Percentiles rank a stretch among this genome's conserved stretches.
Conservation (phyloP, 768 basidiomycete genomes). For the Kwoniella sp. region DNA sequence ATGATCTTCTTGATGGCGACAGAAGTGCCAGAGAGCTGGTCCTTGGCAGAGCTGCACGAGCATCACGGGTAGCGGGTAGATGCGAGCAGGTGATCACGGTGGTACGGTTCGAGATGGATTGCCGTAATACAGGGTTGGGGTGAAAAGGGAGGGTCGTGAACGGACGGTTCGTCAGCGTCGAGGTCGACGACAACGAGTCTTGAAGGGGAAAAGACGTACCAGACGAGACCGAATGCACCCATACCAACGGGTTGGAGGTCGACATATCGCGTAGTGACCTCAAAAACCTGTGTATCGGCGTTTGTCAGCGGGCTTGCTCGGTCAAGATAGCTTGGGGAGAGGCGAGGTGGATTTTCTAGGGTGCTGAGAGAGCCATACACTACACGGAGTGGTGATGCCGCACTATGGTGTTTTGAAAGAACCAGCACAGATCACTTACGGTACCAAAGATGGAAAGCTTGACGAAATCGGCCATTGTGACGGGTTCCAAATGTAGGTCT, state of each 20-base stretch:
- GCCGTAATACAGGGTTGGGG: slow-evolving; percentile 2
- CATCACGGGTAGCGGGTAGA: neutral
- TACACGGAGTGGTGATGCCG: no score
- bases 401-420: no score
- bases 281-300: slow-evolving; percentile 40
- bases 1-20: slow-evolving; percentile 99
- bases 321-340: no score
- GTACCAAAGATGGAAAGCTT: slow-evolving; percentile 99
- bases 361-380: no score
- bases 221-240: slow-evolving; percentile 99
- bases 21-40: slow-evolving; percentile 85
- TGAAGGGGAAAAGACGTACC: slow-evolving; percentile 59
- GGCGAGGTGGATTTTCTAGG: no score
- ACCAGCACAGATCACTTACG: no score
- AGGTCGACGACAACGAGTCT: neutral
- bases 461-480: slow-evolving; percentile 60
- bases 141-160: neutral
- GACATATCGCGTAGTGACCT: slow-evolving; percentile 98
- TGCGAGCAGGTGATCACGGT: neutral
- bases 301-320: neutral
- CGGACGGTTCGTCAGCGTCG: neutral
- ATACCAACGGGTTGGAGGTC: slow-evolving; percentile 99
- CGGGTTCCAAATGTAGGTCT: no score
- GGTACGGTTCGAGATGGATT: neutral
- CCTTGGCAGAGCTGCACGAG: slow-evolving; percentile 72